These are phyloP conservation scores for Nicotiana knightiana DNA, from an alignment of 257 asterid species.

Conservation along the genomic window DNA sequence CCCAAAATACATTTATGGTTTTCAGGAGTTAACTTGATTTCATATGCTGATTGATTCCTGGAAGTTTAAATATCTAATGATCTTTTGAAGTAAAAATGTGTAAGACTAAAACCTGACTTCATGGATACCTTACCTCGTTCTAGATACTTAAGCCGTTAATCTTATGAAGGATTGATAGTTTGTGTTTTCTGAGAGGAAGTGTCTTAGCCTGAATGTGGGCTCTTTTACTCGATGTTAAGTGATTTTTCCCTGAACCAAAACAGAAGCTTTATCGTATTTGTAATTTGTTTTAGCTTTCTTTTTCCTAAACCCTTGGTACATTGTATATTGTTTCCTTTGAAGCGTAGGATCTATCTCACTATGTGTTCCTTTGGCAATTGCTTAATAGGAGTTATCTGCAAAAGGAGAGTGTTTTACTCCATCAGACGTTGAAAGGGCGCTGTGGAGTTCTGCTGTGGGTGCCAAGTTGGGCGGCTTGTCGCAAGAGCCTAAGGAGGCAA, in stretches of 20 bases:
- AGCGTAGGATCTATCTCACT: background rate
- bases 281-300: background rate
- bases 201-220: background rate
- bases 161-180: background rate
- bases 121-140: background rate
- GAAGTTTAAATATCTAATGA: background rate
- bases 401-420: constrained; percentile 45
- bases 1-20: background rate
- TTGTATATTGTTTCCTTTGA: background rate
- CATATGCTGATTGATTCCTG: background rate
- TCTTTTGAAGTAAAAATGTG: background rate
- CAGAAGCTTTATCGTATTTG: background rate
- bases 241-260: background rate
- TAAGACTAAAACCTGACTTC: background rate
- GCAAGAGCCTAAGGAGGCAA: constrained; percentile 18
- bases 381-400: constrained; percentile 46
- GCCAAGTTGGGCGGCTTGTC: constrained; percentile 27
- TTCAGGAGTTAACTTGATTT: background rate
- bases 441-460: constrained; percentile 55
- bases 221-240: background rate
- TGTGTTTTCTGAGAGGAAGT: background rate
- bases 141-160: background rate
- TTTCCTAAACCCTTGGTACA: background rate
- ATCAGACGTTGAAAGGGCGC: constrained; percentile 82
- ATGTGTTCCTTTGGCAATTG: background rate